These are phyloP conservation scores for Phalaenopsis aphrodite DNA, from an alignment of 106 monocot genomes.

Conservation along the genomic window DNA sequence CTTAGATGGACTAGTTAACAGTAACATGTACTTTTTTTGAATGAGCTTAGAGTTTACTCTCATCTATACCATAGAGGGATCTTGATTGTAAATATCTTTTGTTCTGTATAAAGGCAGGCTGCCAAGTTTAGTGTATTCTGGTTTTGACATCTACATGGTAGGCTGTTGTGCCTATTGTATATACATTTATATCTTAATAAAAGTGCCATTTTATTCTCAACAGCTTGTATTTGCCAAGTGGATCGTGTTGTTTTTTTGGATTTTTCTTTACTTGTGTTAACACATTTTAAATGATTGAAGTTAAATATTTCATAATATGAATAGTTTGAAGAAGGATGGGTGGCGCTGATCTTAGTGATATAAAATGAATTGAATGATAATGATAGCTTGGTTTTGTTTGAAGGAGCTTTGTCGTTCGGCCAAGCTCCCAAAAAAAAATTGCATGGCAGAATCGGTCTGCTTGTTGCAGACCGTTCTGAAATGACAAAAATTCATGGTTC, in stretches of 20 bases:
- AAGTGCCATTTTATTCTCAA: neutral
- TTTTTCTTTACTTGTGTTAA: too few species aligned
- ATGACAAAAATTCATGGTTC: too few species aligned
- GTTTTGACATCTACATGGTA: neutral
- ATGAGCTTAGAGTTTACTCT: neutral
- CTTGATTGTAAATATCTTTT: constrained; percentile 5
- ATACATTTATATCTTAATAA: constrained; percentile 3
- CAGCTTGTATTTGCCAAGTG: neutral
- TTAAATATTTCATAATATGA: too few species aligned
- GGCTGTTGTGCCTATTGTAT: constrained; percentile 1
- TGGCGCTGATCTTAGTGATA: too few species aligned
- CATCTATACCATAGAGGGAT: neutral
- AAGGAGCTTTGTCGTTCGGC: too few species aligned
- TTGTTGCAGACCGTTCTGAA: too few species aligned
- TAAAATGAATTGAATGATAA: too few species aligned
- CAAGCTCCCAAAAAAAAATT: too few species aligned
- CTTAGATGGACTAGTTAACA: neutral
- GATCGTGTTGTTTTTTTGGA: neutral
- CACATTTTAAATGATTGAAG: too few species aligned
- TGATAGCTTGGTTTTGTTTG: too few species aligned
- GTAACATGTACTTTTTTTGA: neutral
- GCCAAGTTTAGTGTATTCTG: neutral
- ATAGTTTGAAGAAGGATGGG: too few species aligned
- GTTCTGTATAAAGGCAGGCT: neutral
- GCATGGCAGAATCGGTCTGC: too few species aligned